These are phyloP conservation scores for Leccinum boreale DNA, from an alignment of 768 basidiomycete species.

Conservation along the genomic window DNA sequence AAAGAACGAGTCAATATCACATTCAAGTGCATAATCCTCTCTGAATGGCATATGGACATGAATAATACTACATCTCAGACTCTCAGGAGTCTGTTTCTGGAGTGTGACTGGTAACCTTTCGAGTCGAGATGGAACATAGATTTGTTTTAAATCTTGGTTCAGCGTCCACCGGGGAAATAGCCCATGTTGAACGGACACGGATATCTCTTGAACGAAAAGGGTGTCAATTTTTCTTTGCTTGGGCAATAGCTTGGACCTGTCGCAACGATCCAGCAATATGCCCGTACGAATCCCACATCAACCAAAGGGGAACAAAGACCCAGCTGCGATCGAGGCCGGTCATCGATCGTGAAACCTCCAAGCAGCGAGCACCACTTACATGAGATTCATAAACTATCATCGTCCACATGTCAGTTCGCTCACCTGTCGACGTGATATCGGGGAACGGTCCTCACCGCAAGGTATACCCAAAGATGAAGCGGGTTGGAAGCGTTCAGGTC, in stretches of 20 bases:
- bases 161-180: background rate
- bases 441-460: conserved; percentile 51
- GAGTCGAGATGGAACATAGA: background rate
- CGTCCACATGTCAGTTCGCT: background rate
- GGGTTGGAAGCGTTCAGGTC: conserved; percentile 69
- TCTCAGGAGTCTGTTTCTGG: background rate
- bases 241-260: conserved; percentile 27
- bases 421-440: background rate
- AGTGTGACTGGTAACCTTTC: background rate
- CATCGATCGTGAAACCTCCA: background rate
- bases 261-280: conserved; percentile 66
- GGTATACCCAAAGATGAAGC: conserved; percentile 77
- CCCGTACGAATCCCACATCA: conserved; percentile 77
- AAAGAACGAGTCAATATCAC: background rate
- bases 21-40: background rate
- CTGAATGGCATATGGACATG: background rate
- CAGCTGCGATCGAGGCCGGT: conserved; percentile 46
- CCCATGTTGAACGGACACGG: background rate
- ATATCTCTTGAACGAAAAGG: background rate
- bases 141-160: background rate
- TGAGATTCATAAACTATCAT: conserved; percentile 71
- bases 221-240: conserved; percentile 36
- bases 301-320: conserved; percentile 71
- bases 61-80: background rate
- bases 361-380: conserved; percentile 45